phyloP scores from a whole-genome alignment of 139 green algal genomes.

The Chlamydomonas sphaeroides region DNA sequence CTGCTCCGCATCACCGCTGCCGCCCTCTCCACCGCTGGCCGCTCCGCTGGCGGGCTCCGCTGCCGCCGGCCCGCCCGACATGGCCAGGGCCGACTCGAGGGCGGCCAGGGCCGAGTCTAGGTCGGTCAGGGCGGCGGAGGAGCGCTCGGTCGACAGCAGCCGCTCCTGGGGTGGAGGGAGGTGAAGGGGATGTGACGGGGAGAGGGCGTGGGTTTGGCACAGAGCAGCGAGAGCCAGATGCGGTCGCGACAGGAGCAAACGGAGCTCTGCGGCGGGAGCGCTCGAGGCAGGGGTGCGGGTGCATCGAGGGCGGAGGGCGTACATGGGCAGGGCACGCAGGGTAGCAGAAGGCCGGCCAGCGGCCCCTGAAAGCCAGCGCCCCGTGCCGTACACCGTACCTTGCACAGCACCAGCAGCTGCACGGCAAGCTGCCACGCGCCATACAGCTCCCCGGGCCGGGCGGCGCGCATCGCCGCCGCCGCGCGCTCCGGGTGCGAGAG shows the following conservation, averaged over 20 bases:
- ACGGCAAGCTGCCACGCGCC: neutral
- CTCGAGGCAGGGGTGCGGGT: too few relatives aligned
- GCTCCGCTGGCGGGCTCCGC: neutral
- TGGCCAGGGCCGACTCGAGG: slow-evolving; percentile 2
- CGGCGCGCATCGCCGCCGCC: neutral
- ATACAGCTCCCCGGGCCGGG: neutral
- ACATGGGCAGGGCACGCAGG: too few relatives aligned
- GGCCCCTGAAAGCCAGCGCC: slow-evolving; percentile 6
- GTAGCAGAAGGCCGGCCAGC: too few relatives aligned
- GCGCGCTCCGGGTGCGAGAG: slow-evolving; percentile 7
- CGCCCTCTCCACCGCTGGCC: neutral
- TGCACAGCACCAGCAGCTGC: neutral
- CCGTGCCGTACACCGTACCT: slow-evolving; percentile 26
- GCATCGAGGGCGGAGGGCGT: too few relatives aligned
- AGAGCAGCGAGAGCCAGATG: too few relatives aligned
- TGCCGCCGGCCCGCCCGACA: neutral
- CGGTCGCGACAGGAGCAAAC: too few relatives aligned
- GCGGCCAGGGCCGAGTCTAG: neutral
- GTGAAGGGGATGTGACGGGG: too few relatives aligned
- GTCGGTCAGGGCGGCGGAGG: neutral
- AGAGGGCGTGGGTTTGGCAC: too few relatives aligned
- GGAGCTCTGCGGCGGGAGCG: too few relatives aligned
- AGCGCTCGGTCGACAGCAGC: neutral
- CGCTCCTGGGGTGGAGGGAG: too few relatives aligned
- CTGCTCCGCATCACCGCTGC: neutral